Conservation (phyloP, 2,329 filamentous ascomycete species). For the Ilyonectria robusta region DNA sequence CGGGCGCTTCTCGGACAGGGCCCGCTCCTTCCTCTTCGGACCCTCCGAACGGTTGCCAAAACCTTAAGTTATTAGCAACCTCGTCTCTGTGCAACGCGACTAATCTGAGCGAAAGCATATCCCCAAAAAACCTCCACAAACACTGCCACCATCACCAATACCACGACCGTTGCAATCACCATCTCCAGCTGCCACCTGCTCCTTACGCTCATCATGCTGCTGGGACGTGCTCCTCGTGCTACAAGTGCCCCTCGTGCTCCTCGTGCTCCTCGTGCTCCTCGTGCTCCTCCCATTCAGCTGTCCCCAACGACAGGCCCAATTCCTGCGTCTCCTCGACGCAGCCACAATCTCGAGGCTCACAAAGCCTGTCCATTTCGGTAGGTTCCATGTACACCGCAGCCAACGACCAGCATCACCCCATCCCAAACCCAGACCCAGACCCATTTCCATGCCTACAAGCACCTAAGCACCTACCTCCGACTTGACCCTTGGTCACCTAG, state of each 20-base stretch:
- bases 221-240: too few species aligned
- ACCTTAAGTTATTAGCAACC: conserved; percentile 36
- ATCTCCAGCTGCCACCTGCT: background rate
- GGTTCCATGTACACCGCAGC: background rate
- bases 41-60: conserved; percentile 41
- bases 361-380: background rate
- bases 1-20: conserved; percentile 30
- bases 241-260: background rate
- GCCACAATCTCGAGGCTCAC: conserved; percentile 1
- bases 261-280: background rate
- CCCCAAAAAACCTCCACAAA: background rate
- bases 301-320: background rate
- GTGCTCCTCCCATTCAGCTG: background rate
- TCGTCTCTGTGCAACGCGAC: conserved; percentile 29
- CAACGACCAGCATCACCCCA: background rate
- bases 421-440: background rate
- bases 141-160: conserved; percentile 4
- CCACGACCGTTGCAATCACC: background rate
- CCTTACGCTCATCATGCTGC: background rate
- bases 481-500: conserved; percentile 18
- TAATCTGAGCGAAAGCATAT: conserved; percentile 4
- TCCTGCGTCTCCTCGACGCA: background rate
- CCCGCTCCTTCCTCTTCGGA: conserved; percentile 37
- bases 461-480: conserved; percentile 17
- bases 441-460: conserved; percentile 22